Conservation (phyloP, 2,329 filamentous ascomycete genomes). For the Rhynchosporium agropyri region DNA sequence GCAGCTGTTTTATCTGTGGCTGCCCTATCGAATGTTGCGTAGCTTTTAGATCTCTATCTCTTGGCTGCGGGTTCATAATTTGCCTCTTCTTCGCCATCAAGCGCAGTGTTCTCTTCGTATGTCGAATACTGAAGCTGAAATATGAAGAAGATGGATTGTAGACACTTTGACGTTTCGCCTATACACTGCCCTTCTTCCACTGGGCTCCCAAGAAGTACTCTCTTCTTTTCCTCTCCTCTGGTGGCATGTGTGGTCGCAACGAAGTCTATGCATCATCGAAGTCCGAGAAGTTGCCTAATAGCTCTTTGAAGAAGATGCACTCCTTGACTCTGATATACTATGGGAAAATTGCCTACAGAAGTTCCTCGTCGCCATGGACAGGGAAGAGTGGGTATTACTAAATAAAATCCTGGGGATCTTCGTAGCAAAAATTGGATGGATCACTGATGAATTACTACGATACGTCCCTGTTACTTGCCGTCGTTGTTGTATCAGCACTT, state of each 20-base stretch:
- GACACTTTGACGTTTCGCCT: slow-evolving; percentile 34
- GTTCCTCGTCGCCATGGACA: slow-evolving; percentile 62
- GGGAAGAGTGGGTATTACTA: not conserved
- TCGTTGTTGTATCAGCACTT: slow-evolving; percentile 53
- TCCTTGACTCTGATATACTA: slow-evolving; percentile 57
- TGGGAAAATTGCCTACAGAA: slow-evolving; percentile 57
- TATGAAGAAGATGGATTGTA: slow-evolving; percentile 40
- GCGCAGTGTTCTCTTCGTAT: slow-evolving; percentile 19
- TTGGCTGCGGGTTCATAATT: slow-evolving; percentile 20
- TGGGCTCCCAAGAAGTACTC: slow-evolving; percentile 36
- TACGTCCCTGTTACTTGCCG: slow-evolving; percentile 61
- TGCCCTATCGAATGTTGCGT: slow-evolving; percentile 51
- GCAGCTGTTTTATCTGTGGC: slow-evolving; percentile 11
- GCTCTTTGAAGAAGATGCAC: slow-evolving; percentile 50
- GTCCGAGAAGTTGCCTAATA: slow-evolving; percentile 42
- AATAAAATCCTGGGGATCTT: too few species aligned
- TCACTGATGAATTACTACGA: slow-evolving; percentile 41
- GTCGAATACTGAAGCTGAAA: slow-evolving; percentile 36
- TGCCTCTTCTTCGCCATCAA: slow-evolving; percentile 37
- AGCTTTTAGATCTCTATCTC: slow-evolving; percentile 14
- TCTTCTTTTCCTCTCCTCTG: slow-evolving; percentile 29
- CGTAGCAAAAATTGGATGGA: not conserved
- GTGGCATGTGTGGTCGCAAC: slow-evolving; percentile 28
- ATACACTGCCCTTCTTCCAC: slow-evolving; percentile 31
- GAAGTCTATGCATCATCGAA: slow-evolving; percentile 36